Percentiles rank a stretch among this genome's conserved stretches.
Evolutionary conservation across 2,329 filamentous ascomycete species (phyloP).

Genomic region (Gremmenia infestans): DNA sequence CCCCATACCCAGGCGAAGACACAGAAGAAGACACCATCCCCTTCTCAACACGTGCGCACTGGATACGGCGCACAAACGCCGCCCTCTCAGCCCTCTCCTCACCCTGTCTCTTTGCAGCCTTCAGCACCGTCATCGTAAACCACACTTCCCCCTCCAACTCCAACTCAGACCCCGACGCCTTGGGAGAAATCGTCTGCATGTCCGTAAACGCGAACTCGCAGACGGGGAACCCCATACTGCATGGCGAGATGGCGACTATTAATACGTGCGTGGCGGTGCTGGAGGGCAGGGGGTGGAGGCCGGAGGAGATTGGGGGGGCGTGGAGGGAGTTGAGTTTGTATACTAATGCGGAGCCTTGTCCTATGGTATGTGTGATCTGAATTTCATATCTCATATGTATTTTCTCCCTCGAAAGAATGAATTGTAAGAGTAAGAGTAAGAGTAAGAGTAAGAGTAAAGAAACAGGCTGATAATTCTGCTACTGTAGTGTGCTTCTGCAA

Average conservation of each 20-base stretch:
- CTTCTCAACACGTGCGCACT: conserved; percentile 39
- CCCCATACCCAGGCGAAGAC: background rate
- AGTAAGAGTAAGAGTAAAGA: background rate
- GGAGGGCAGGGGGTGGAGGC: conserved; percentile 35
- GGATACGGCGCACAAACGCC: conserved; percentile 48
- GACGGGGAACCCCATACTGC: conserved; percentile 48
- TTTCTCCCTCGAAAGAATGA: no score
- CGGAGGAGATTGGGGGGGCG: conserved; percentile 38
- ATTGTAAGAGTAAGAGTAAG: background rate
- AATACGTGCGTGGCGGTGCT: conserved; percentile 47
- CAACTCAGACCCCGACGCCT: conserved; percentile 14
- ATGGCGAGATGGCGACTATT: conserved; percentile 34
- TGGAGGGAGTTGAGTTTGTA: conserved; percentile 47
- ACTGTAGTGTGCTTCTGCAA: conserved; percentile 46
- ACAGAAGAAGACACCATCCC: conserved; percentile 27
- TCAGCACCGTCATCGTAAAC: conserved; percentile 51
- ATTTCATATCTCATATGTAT: no score
- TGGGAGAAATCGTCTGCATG: conserved; percentile 45
- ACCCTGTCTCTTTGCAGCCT: conserved; percentile 50
- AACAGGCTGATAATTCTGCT: conserved; percentile 3
- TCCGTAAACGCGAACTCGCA: conserved; percentile 42
- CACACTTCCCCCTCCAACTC: conserved; percentile 37
- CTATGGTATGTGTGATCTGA: conserved; percentile 36
- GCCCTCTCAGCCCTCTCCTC: conserved; percentile 38
- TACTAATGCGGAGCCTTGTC: conserved; percentile 53